Conservation (phyloP, 495 filamentous ascomycete genomes). For the Collariella sp. region DNA sequence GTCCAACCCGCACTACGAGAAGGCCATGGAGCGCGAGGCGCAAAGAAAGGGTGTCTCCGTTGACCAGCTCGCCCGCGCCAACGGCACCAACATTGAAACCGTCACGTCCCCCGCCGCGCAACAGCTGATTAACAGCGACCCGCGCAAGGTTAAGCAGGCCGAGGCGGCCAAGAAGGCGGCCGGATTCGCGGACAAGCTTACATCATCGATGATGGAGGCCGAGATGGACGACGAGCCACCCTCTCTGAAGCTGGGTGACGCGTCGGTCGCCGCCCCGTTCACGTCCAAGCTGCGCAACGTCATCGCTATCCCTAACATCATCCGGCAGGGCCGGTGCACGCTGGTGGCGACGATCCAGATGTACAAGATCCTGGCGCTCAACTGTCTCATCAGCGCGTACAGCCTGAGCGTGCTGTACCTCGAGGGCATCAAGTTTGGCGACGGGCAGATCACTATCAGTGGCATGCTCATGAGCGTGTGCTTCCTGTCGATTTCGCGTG, state of each 20-base stretch:
- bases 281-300: constrained; percentile 97
- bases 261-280: constrained; percentile 93
- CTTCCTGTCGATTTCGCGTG: constrained; percentile 93
- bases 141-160: constrained; percentile 50
- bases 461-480: constrained; percentile 99
- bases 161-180: constrained; percentile 62
- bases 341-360: constrained; percentile 98
- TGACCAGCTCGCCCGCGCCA: constrained; percentile 35
- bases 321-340: constrained; percentile 93
- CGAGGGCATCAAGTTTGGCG: constrained; percentile 98
- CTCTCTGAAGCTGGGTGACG: constrained; percentile 94
- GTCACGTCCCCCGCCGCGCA: constrained; percentile 64
- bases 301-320: constrained; percentile 95
- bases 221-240: constrained; percentile 86
- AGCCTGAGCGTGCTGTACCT: constrained; percentile 93
- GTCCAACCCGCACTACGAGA: constrained; percentile 89
- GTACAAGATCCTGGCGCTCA: constrained; percentile 99
- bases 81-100: constrained; percentile 47
- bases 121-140: constrained; percentile 52
- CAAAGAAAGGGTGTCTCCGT: constrained; percentile 55
- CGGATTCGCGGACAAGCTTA: constrained; percentile 79
- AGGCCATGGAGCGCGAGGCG: constrained; percentile 78
- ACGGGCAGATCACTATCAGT: constrained; percentile 96
- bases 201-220: constrained; percentile 78
- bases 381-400: constrained; percentile 98